Evolutionary conservation across 257 asterid genomes (phyloP).

Genomic region (Perilla frutescens): DNA sequence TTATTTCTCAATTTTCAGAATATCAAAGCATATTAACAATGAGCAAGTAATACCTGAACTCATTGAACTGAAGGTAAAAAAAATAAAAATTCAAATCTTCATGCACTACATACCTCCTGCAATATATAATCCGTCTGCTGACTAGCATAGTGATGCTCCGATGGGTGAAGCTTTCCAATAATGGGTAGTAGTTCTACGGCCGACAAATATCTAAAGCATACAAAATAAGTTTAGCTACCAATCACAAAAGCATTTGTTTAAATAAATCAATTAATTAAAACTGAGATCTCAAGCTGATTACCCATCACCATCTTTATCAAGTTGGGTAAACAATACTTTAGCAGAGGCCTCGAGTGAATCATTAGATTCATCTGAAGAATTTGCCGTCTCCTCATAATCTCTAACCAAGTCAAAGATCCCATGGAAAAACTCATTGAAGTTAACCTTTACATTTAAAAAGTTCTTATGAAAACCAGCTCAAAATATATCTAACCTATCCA

Average conservation of each 20-base stretch:
- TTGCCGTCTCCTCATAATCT: slow-evolving; percentile 65
- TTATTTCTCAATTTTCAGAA: background rate
- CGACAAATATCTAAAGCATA: slow-evolving; percentile 65
- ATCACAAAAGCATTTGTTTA: slow-evolving; percentile 25
- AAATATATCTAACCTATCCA: slow-evolving; percentile 62
- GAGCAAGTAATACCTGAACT: slow-evolving; percentile 7
- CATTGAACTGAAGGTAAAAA: background rate
- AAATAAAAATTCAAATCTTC: background rate
- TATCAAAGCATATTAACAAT: background rate
- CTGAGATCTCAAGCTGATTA: slow-evolving; percentile 39
- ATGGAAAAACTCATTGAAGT: slow-evolving; percentile 87
- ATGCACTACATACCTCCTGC: slow-evolving; percentile 69
- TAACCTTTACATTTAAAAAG: slow-evolving; percentile 39
- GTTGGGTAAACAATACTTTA: slow-evolving; percentile 68
- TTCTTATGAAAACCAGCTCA: slow-evolving; percentile 71
- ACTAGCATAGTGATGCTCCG: slow-evolving; percentile 84
- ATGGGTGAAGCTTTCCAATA: slow-evolving; percentile 87
- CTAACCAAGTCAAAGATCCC: slow-evolving; percentile 85
- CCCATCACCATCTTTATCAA: slow-evolving; percentile 90
- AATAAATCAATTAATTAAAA: slow-evolving; percentile 9
- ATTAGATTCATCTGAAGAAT: slow-evolving; percentile 49
- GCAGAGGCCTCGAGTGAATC: slow-evolving; percentile 67
- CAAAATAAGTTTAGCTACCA: slow-evolving; percentile 21
- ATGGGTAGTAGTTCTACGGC: slow-evolving; percentile 77
- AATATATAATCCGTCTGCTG: slow-evolving; percentile 83